Evolutionary conservation across 352 stramenopile genomes (phyloP).

Genomic region (Globisporangium spinosum): DNA sequence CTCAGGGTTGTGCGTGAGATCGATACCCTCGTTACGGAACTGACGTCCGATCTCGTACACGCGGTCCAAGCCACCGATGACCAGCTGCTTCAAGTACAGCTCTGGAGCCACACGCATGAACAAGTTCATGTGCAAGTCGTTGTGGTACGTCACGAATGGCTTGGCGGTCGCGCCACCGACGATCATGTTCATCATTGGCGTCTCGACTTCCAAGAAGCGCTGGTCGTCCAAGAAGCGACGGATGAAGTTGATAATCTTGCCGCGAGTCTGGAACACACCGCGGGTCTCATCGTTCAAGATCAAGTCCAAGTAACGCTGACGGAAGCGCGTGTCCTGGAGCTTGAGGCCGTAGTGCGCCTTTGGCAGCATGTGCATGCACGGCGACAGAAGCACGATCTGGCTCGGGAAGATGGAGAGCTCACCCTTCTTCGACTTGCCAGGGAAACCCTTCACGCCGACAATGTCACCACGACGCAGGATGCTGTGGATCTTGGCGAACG

Average conservation of each 20-base stretch:
- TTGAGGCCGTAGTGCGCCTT: constrained; percentile 71
- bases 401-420: constrained; percentile 97
- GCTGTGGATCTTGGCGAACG: constrained; percentile 83
- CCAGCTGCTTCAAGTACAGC: constrained; percentile 96
- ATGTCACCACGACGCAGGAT: constrained; percentile 95
- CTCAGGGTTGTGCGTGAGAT: constrained; percentile 97
- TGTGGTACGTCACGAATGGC: constrained; percentile 98
- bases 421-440: constrained; percentile 97
- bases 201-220: constrained; percentile 98
- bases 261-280: constrained; percentile 91
- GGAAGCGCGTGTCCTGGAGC: constrained; percentile 82
- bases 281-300: constrained; percentile 95
- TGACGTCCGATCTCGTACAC: constrained; percentile 99
- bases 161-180: constrained; percentile 95
- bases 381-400: constrained; percentile 68
- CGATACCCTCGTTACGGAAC: constrained; percentile 99
- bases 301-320: constrained; percentile 94
- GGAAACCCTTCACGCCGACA: constrained; percentile 91
- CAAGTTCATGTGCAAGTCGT: constrained; percentile 95
- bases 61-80: constrained; percentile 96
- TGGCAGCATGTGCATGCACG: constrained; percentile 85
- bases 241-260: constrained; percentile 93
- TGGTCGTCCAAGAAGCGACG: constrained; percentile 91
- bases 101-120: constrained; percentile 97
- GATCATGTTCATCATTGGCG: constrained; percentile 95